Conservation (phyloP, 345 rosid species). For the Turritis glabra region DNA sequence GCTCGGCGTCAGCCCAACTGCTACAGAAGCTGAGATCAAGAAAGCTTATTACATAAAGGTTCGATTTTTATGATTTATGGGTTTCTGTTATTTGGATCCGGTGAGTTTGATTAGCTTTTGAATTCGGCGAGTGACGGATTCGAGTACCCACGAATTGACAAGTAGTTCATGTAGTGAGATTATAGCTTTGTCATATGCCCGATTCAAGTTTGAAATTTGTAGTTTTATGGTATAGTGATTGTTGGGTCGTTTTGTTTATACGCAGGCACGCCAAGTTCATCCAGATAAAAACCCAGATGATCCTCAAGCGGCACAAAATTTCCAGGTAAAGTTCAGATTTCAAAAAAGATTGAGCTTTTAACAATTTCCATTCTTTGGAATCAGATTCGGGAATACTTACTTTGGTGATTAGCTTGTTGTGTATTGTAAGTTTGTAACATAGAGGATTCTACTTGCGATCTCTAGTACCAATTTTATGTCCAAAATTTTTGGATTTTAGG, state of each 20-base stretch:
- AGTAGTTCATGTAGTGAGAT: not conserved
- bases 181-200: not conserved
- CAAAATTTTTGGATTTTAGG: not conserved
- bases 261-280: slow-evolving; percentile 97
- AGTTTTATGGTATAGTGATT: slow-evolving; percentile 5
- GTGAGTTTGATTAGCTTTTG: not conserved
- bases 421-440: not conserved
- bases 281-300: slow-evolving; percentile 95
- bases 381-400: not conserved
- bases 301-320: slow-evolving; percentile 87
- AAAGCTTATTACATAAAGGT: slow-evolving; percentile 97
- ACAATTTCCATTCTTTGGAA: not conserved
- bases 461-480: not conserved
- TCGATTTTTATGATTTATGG: not conserved
- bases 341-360: not conserved
- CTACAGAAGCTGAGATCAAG: slow-evolving; percentile 92
- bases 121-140: not conserved
- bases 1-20: slow-evolving; percentile 87
- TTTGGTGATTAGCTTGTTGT: slow-evolving; percentile 9
- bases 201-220: not conserved
- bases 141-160: not conserved
- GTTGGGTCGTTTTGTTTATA: slow-evolving; percentile 19
- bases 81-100: slow-evolving; percentile 1
- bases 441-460: not conserved
- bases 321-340: slow-evolving; percentile 63